Evolutionary conservation across 495 filamentous ascomycete genomes (phyloP).

Genomic region (Bacidia rubella): DNA sequence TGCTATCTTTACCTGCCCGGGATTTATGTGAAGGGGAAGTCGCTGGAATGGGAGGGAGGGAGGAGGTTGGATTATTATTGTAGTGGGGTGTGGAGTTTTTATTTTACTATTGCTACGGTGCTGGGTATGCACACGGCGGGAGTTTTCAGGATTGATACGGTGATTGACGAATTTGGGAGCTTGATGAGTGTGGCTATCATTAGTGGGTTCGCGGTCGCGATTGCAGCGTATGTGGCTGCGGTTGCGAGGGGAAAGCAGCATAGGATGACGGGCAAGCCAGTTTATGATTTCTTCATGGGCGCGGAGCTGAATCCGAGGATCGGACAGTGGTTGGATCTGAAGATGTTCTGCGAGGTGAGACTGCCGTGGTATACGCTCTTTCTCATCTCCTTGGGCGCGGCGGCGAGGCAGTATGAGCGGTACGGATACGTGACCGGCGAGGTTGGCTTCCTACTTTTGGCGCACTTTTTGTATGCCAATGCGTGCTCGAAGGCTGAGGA

Average conservation of each 20-base stretch:
- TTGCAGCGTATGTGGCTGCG: slow-evolving; percentile 76
- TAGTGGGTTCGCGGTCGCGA: slow-evolving; percentile 65
- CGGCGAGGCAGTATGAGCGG: slow-evolving; percentile 73
- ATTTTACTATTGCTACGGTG: slow-evolving; percentile 61
- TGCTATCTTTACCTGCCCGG: slow-evolving; percentile 79
- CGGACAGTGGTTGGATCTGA: slow-evolving; percentile 73
- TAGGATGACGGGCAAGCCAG: slow-evolving; percentile 78
- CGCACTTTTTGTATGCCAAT: slow-evolving; percentile 92
- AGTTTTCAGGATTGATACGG: slow-evolving; percentile 78
- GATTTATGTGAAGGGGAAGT: slow-evolving; percentile 69
- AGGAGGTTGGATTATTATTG: slow-evolving; percentile 88
- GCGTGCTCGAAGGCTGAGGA: slow-evolving; percentile 96
- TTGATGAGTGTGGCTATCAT: slow-evolving; percentile 82
- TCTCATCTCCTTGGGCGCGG: slow-evolving; percentile 60
- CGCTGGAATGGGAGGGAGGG: slow-evolving; percentile 66
- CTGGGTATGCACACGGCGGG: slow-evolving; percentile 62
- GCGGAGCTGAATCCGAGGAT: slow-evolving; percentile 94
- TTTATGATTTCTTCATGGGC: slow-evolving; percentile 99
- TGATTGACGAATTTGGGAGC: slow-evolving; percentile 91
- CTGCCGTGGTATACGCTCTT: slow-evolving; percentile 94
- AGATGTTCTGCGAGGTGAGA: slow-evolving; percentile 99
- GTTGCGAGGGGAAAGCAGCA: slow-evolving; percentile 67
- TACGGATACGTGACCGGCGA: slow-evolving; percentile 90
- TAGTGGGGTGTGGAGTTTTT: slow-evolving; percentile 76
- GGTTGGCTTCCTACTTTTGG: slow-evolving; percentile 76